Evolutionary conservation across 1,284 basidiomycete species (phyloP).

Genomic region (Trichosporon sp.): DNA sequence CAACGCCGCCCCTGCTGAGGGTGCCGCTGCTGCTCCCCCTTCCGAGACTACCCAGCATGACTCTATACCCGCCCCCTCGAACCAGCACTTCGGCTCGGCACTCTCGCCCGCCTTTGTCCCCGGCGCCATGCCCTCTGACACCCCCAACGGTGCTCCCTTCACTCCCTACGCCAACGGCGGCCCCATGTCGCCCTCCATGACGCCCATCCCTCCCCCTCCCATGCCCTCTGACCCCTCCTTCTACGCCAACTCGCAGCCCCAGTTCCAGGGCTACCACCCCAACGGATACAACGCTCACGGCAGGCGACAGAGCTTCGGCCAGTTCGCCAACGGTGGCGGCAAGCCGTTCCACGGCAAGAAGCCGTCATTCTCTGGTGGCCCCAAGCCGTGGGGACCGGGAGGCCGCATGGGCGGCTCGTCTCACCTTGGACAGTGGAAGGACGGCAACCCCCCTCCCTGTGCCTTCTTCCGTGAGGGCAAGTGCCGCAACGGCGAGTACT

Average conservation of each 20-base stretch:
- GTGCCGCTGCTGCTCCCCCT: constrained; percentile 20
- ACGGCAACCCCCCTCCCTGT: constrained; percentile 55
- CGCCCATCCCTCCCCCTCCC: constrained; percentile 42
- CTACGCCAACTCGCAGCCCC: constrained; percentile 48
- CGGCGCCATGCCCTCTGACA: constrained; percentile 21
- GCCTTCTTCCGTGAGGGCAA: constrained; percentile 55
- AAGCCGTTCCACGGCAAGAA: constrained; percentile 50
- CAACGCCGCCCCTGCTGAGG: constrained; percentile 9
- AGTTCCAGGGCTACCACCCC: constrained; percentile 35
- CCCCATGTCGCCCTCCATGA: constrained; percentile 45
- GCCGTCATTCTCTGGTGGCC: constrained; percentile 52
- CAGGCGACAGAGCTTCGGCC: constrained; percentile 33
- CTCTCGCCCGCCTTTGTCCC: constrained; percentile 41
- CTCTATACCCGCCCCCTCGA: constrained; percentile 26
- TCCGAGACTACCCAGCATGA: constrained; percentile 30
- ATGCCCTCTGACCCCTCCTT: constrained; percentile 48
- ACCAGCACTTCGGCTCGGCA: constrained; percentile 39
- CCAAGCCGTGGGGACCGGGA: constrained; percentile 39
- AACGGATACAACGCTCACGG: constrained; percentile 32
- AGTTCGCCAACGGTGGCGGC: constrained; percentile 33
- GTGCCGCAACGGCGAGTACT: constrained; percentile 56
- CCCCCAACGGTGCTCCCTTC: constrained; percentile 22
- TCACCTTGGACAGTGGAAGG: constrained; percentile 53
- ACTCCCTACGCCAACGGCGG: constrained; percentile 27
- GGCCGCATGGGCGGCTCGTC: constrained; percentile 33